These are phyloP conservation scores for Dothistroma septosporum DNA, from an alignment of 2,329 filamentous ascomycete genomes.

Conservation along the genomic window DNA sequence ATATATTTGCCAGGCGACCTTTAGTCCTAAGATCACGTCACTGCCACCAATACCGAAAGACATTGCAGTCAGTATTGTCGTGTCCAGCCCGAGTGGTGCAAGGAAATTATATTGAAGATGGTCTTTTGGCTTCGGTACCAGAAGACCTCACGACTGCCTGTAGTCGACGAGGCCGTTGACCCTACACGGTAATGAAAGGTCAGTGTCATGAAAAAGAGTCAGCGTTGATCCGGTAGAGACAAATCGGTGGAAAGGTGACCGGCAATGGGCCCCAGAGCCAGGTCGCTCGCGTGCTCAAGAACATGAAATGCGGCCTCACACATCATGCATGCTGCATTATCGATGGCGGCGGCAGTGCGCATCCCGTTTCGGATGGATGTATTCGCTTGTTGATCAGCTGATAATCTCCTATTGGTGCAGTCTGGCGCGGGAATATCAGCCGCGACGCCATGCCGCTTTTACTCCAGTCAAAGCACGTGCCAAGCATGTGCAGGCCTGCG, in stretches of 20 bases:
- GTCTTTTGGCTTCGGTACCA: background rate
- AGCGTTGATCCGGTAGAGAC: background rate
- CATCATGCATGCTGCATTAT: slow-evolving; percentile 4
- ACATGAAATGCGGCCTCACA: slow-evolving; percentile 4
- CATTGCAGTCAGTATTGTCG: background rate
- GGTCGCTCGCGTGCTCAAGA: background rate
- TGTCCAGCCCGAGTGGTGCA: background rate
- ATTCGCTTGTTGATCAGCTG: slow-evolving; percentile 6
- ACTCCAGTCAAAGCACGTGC: slow-evolving; percentile 1
- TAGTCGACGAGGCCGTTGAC: background rate
- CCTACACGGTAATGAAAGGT: background rate
- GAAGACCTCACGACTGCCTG: background rate
- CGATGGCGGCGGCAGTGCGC: slow-evolving; percentile 10
- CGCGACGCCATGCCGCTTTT: slow-evolving; percentile 2
- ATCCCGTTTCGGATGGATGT: slow-evolving; percentile 4
- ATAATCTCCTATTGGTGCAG: slow-evolving; percentile 3
- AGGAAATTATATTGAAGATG: background rate
- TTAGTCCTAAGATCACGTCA: slow-evolving; percentile 17
- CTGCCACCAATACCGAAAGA: slow-evolving; percentile 12
- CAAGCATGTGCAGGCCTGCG: background rate
- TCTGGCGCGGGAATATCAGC: background rate
- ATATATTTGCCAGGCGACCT: slow-evolving; percentile 19
- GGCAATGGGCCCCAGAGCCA: background rate
- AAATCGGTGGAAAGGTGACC: background rate
- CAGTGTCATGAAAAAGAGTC: background rate